phyloP scores from a whole-genome alignment of 441 rosid species.

The Erodium moschatum region DNA sequence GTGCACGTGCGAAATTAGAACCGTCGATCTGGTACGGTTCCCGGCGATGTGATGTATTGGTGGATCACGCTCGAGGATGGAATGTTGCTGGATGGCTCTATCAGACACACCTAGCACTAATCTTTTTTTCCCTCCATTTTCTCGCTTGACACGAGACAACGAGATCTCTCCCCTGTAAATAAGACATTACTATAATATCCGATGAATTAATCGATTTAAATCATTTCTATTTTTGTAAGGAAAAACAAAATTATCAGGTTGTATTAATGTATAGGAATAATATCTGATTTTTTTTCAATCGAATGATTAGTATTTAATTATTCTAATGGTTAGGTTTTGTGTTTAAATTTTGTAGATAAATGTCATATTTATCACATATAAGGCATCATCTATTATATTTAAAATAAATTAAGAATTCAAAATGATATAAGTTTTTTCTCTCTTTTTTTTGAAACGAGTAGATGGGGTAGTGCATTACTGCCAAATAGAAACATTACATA shows the following conservation, averaged over 20 bases:
- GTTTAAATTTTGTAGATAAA: too few species aligned
- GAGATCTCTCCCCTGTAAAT: background rate
- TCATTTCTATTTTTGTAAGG: background rate
- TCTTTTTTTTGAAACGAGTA: too few species aligned
- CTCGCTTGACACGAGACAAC: constrained; percentile 9
- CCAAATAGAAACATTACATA: too few species aligned
- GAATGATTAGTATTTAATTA: background rate
- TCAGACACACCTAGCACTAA: constrained; percentile 26
- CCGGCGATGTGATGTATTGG: background rate
- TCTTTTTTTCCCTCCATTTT: constrained; percentile 16
- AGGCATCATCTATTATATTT: too few species aligned
- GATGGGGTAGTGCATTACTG: too few species aligned
- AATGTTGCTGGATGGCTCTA: constrained; percentile 18
- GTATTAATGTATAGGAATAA: background rate
- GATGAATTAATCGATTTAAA: background rate
- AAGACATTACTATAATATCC: background rate
- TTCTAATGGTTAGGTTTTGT: background rate
- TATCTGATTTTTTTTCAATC: background rate
- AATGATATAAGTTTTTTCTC: too few species aligned
- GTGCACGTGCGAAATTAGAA: background rate
- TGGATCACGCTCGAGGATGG: background rate
- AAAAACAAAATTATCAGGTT: too few species aligned
- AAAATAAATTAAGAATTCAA: too few species aligned
- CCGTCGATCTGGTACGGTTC: background rate
- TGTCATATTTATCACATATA: too few species aligned